phyloP scores from a whole-genome alignment of 768 basidiomycete genomes.

The Macrolepiota dolichaula region DNA sequence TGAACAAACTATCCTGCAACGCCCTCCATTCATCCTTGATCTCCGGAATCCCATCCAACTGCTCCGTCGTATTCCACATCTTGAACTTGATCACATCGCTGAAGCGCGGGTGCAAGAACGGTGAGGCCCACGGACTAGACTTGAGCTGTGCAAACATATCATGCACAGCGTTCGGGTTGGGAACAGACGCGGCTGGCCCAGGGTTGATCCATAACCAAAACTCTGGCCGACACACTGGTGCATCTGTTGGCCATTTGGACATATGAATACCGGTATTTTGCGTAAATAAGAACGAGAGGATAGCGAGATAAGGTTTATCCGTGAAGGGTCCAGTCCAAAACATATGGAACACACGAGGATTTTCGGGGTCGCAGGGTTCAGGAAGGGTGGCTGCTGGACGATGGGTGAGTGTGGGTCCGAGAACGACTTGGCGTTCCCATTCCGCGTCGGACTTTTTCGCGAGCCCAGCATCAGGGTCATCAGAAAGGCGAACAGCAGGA shows the following conservation, averaged over 20 bases:
- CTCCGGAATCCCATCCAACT: constrained; percentile 83
- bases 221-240: constrained; percentile 74
- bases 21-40: constrained; percentile 85
- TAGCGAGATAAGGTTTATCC: constrained; percentile 92
- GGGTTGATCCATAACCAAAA: constrained; percentile 98
- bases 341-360: constrained; percentile 87
- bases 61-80: constrained; percentile 96
- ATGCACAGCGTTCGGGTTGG: constrained; percentile 69
- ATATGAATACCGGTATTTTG: constrained; percentile 85
- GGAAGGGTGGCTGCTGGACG: constrained; percentile 36
- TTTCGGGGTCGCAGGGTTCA: constrained; percentile 65
- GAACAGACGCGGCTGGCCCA: constrained; percentile 81
- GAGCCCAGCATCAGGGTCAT: constrained; percentile 53
- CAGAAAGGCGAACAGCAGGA: constrained; percentile 17
- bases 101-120: constrained; percentile 88
- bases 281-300: constrained; percentile 89
- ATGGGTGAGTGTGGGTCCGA: constrained; percentile 46
- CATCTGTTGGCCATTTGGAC: constrained; percentile 32
- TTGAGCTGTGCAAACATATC: constrained; percentile 84
- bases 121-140: constrained; percentile 85
- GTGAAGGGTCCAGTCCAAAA: constrained; percentile 98
- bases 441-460: constrained; percentile 52
- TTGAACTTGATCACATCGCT: constrained; percentile 87
- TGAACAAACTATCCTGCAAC: constrained; percentile 75
- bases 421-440: constrained; percentile 52